Evolutionary conservation across 768 basidiomycete species (phyloP).

Genomic region (Dentipellis sp.): DNA sequence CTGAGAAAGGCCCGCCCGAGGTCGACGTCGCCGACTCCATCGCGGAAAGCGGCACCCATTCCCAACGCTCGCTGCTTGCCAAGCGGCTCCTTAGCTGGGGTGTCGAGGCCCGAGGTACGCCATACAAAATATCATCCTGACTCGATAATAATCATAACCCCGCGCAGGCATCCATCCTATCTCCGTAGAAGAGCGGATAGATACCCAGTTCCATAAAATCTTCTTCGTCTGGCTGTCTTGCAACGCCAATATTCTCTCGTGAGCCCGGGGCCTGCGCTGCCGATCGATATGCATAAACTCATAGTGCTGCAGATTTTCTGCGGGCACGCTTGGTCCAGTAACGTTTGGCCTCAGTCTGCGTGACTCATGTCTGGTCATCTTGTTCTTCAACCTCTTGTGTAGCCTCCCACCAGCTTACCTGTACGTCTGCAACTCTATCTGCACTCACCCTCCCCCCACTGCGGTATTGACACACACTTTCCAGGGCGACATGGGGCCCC

Average conservation of each 20-base stretch:
- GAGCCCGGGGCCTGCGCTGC: background rate
- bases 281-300: background rate
- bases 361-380: slow-evolving; percentile 35
- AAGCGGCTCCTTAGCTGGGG: slow-evolving; percentile 22
- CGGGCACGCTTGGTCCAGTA: slow-evolving; percentile 37
- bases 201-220: slow-evolving; percentile 29
- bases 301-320: slow-evolving; percentile 27
- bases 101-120: slow-evolving; percentile 24
- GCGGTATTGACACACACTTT: background rate
- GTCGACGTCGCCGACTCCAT: too few relatives aligned
- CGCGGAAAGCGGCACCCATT: background rate
- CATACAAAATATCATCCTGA: background rate
- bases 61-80: slow-evolving; percentile 1
- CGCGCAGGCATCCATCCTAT: slow-evolving; percentile 27
- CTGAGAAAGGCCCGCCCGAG: too few relatives aligned
- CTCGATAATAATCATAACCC: background rate
- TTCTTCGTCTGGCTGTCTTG: slow-evolving; percentile 33
- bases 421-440: slow-evolving; percentile 17
- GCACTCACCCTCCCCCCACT: background rate
- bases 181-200: slow-evolving; percentile 22
- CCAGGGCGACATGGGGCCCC: slow-evolving; percentile 64
- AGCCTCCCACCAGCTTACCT: slow-evolving; percentile 34
- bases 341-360: slow-evolving; percentile 33
- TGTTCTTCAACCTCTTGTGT: slow-evolving; percentile 38
- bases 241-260: slow-evolving; percentile 34